Evolutionary conservation across 345 rosid genomes (phyloP).

Genomic region (Euphorbia lathyris): DNA sequence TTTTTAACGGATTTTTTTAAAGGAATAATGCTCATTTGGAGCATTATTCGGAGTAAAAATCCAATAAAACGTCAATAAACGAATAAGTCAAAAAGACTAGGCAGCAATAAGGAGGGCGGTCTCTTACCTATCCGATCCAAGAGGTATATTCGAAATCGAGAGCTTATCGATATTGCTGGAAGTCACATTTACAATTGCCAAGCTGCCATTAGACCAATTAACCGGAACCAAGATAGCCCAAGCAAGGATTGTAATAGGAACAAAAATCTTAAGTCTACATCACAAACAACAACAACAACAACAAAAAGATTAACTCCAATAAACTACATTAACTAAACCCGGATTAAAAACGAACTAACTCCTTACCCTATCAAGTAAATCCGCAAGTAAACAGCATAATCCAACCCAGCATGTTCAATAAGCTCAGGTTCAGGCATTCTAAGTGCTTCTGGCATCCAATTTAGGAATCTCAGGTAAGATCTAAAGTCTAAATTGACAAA

Average conservation of each 20-base stretch:
- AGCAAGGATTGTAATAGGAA: conserved; percentile 68
- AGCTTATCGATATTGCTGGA: conserved; percentile 86
- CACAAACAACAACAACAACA: not conserved
- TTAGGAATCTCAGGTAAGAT: conserved; percentile 66
- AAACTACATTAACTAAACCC: not conserved
- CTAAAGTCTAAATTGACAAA: conserved; percentile 72
- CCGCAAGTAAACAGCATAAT: conserved; percentile 86
- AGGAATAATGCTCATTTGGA: too few relatives aligned
- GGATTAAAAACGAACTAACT: not conserved
- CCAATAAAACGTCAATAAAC: not conserved
- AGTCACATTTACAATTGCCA: conserved; percentile 54
- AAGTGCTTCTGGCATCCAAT: conserved; percentile 93
- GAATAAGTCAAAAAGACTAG: too few relatives aligned
- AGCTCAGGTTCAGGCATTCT: conserved; percentile 96
- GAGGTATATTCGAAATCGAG: conserved; percentile 76
- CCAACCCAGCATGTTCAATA: conserved; percentile 95
- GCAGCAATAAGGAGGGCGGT: not conserved
- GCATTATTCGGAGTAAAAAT: not conserved
- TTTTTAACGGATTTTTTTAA: too few relatives aligned
- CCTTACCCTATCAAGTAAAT: conserved; percentile 87
- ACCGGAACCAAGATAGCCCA: conserved; percentile 84
- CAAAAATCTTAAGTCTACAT: conserved; percentile 80
- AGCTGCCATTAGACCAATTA: conserved; percentile 53
- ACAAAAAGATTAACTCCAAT: conserved; percentile 5
- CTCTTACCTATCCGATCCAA: conserved; percentile 55